Percentiles rank a stretch among this genome's conserved stretches.
phyloP scores from a whole-genome alignment of 2,329 filamentous ascomycete species.

The Nannizziopsis barbatae region DNA sequence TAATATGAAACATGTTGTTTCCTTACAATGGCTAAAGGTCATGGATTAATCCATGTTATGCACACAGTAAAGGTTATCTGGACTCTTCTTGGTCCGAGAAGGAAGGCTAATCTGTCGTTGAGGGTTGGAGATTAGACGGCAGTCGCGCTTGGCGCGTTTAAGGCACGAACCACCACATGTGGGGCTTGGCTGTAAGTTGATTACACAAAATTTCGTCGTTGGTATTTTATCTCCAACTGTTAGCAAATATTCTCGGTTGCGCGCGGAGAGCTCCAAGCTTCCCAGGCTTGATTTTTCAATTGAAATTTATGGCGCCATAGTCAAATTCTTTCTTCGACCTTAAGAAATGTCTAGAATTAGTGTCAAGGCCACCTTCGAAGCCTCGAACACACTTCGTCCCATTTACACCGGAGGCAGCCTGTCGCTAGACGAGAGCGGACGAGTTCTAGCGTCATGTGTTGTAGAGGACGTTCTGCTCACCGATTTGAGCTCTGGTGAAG shows the following conservation, averaged over 20 bases:
- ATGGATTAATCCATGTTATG: too few species aligned
- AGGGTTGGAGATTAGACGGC: neutral
- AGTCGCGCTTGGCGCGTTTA: constrained; percentile 16
- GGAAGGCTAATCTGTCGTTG: neutral
- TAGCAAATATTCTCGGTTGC: neutral
- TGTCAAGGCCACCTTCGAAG: constrained; percentile 80
- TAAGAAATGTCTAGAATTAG: constrained; percentile 40
- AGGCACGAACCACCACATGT: constrained; percentile 23
- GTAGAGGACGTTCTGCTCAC: constrained; percentile 86
- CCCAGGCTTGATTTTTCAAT: neutral
- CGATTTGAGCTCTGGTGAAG: constrained; percentile 68
- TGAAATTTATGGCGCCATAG: constrained; percentile 7
- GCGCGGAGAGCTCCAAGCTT: neutral
- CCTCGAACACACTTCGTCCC: constrained; percentile 70
- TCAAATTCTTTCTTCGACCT: neutral
- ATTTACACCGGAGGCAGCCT: constrained; percentile 89
- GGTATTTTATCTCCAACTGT: neutral
- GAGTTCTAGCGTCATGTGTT: constrained; percentile 75
- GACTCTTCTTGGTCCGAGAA: too few species aligned
- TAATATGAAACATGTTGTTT: too few species aligned
- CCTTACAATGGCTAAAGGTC: too few species aligned
- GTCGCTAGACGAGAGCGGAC: constrained; percentile 67
- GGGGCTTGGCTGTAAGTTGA: neutral
- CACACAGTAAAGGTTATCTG: too few species aligned
- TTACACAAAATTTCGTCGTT: constrained; percentile 5